Evolutionary conservation across 768 basidiomycete species (phyloP), one percentile per base, ranked within the genome.

Genomic region (Omphalotus guepiniiformis): DNA sequence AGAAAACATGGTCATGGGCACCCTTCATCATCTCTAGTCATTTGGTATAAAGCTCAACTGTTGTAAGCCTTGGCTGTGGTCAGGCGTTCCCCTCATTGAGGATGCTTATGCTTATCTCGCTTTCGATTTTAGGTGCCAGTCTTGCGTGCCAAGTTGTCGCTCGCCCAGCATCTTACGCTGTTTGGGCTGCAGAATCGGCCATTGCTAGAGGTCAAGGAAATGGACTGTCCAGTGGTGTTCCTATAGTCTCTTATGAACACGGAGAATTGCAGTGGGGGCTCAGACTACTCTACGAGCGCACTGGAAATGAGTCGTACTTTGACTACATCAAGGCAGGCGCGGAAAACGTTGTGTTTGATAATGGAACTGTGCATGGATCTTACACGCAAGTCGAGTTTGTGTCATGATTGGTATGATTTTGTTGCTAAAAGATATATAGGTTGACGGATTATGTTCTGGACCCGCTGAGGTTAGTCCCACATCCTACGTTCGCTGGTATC

Each of bases 141-240:
- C n/a, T n/a, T n/a, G n/a, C n/a, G n/a, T n/a, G n/a, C n/a, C n/a
- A n/a, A n/a, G n/a, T n/a, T n/a, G n/a, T n/a, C 11, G 67, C 67
- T 5, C 58, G 64, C 2, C 69, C 68, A 16, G 32, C 50, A 6
- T 74, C 73, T 4, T 71, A 74, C 39, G 70, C 72, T 11, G 58
- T 65, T 2, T 76, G 72, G 72, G 70, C 71, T 21, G 74, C 72
- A 13, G 70, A 74, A 42, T 76, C 73, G 4, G 71, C 64, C 2
- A 75, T 75, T 46, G 55, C 61, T 29, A 64, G 73, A 6, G 62
- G 62, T 1, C 73, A 76, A 56, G 73, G 73, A 2, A 69, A 74
- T 55, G 72, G 73, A 3, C 56, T 71, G 11, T 49, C 65, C 1
- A 55, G 47, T 25, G 70, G 69, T 25, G 59, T 47, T 2, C 57